phyloP scores from a whole-genome alignment of 805 yeast genomes.

The Kockiozyma suomiensis region DNA sequence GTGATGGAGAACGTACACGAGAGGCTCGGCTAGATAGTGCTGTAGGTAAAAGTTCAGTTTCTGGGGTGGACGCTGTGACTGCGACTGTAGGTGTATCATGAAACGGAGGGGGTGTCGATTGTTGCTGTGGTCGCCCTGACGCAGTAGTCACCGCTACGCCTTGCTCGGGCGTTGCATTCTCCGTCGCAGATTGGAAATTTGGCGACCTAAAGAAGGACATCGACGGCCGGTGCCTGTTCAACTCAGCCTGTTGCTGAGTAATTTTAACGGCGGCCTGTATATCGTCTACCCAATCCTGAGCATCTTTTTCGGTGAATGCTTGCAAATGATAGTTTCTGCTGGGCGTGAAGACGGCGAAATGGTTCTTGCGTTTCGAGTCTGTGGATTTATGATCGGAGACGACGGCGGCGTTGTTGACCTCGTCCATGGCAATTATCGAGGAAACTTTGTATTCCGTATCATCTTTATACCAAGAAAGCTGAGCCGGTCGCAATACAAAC shows the following conservation, averaged over 20 bases:
- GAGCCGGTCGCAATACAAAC: constrained; percentile 43
- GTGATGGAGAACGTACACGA: neutral
- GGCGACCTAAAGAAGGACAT: constrained; percentile 18
- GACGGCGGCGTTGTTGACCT: constrained; percentile 42
- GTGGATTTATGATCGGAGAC: constrained; percentile 33
- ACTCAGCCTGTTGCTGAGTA: constrained; percentile 19
- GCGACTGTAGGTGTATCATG: neutral
- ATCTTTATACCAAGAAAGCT: constrained; percentile 43
- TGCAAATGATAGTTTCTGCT: constrained; percentile 38
- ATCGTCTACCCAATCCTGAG: constrained; percentile 41
- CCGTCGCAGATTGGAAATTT: constrained; percentile 20
- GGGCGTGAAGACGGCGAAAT: constrained; percentile 43
- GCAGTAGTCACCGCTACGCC: neutral
- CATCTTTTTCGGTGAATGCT: constrained; percentile 38
- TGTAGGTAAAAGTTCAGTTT: neutral
- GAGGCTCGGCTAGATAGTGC: neutral
- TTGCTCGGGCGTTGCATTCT: constrained; percentile 4
- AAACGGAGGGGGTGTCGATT: neutral
- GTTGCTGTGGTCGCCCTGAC: neutral
- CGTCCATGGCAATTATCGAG: constrained; percentile 39
- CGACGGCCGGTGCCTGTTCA: constrained; percentile 8
- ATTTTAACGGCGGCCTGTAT: constrained; percentile 36
- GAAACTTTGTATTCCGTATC: constrained; percentile 43
- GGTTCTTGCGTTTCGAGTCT: constrained; percentile 23
- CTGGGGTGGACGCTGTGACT: constrained; percentile 1